Base-by-base conservation (phyloP, 441 rosid genomes). In the Eutrema salsugineum region DNA sequence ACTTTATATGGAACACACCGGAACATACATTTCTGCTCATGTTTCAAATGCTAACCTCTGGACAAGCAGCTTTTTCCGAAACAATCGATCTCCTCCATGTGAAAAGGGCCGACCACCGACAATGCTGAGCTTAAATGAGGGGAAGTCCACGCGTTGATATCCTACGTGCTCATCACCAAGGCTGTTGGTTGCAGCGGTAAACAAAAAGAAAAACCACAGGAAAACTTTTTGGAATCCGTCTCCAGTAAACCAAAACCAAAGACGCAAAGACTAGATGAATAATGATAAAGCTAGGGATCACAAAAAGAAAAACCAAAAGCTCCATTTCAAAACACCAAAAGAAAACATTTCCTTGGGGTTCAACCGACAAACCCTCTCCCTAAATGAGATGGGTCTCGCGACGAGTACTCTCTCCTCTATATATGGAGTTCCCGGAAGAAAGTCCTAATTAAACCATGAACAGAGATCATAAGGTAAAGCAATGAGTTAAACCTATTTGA, bases 61-160 rank as follows among this genome's bases (percentile, higher is more conserved):
- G 71, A 79, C 76, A 53, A 91, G 80, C 71, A 94, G 89, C 73
- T 62, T 82, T 56, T 79, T 82, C 40, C 92, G 82, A 78, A 80
- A 84, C 39, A 94, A 58, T 63, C 60, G 79, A 66, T 78, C 67
- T 11, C 97, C 97, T 0, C 97, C 99, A 78, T 83, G 79, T 42
- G 99, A 91, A 90, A 94, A 91, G 66, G 97, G 99, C 40, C 95
- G 85, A 66, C 95, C 99, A 77, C 99, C 99, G 58, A 87, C 89
- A 73, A 94, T 57, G 68, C 91, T 91, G 71, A 91, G 82, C 83
- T 91, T 91, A 19, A 79, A 55, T 3, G 66, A 28, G 50, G 91
- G 88, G 66, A 86, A 91, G 79, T 91, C 99, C 79, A 86, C 48
- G 73, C 87, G 90, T 47, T 67, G 68, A 72, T 90, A 94, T 56